These are phyloP conservation scores for Solanum rostratum DNA, from an alignment of 257 asterid genomes.

Conservation along the genomic window DNA sequence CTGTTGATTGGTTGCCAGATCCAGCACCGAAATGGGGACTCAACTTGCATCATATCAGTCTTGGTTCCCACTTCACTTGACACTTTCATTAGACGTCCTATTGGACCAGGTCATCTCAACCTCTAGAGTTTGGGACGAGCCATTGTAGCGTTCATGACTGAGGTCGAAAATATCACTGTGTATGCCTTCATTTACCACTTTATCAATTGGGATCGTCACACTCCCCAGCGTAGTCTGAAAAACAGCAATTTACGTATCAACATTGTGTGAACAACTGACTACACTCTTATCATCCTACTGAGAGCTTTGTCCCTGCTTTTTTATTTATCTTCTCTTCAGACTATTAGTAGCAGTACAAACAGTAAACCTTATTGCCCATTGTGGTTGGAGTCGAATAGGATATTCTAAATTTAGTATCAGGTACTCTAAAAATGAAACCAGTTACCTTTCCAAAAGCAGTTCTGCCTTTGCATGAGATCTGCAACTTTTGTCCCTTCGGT, in stretches of 20 bases:
- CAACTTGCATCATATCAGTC: background rate
- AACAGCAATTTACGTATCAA: background rate
- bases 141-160: constrained; percentile 33
- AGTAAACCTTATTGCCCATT: background rate
- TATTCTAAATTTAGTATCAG: background rate
- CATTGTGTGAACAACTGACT: background rate
- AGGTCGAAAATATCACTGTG: constrained; percentile 49
- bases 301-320: background rate
- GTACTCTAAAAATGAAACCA: background rate
- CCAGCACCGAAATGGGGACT: background rate
- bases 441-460: constrained; percentile 83
- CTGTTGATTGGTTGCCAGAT: background rate
- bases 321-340: background rate
- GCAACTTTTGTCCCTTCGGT: constrained; percentile 82
- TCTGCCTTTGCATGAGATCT: constrained; percentile 53
- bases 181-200: constrained; percentile 64
- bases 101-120: constrained; percentile 76
- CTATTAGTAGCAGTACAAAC: background rate
- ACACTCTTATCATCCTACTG: background rate
- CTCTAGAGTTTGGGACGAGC: constrained; percentile 51
- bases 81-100: constrained; percentile 21
- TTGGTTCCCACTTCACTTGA: background rate
- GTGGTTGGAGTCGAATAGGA: background rate
- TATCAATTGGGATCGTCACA: constrained; percentile 62
- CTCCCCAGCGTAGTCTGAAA: constrained; percentile 63